Conservation (phyloP, 1,284 basidiomycete species). For the Agroathelia rolfsii region DNA sequence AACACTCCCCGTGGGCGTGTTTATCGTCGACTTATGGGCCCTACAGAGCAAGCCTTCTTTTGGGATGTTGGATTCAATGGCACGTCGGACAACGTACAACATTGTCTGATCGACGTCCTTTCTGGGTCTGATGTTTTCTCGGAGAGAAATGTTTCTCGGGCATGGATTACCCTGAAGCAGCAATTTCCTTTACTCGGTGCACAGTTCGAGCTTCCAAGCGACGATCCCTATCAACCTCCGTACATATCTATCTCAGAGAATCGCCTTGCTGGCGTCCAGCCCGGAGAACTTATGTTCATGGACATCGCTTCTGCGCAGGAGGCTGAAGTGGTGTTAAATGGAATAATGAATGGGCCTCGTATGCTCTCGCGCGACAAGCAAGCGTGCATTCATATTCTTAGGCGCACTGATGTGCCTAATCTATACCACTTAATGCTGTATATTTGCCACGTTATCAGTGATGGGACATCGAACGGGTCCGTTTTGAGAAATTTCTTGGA, state of each 20-base stretch:
- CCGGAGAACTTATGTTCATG: slow-evolving; percentile 1
- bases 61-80: slow-evolving; percentile 33
- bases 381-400: slow-evolving; percentile 29
- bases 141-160: slow-evolving; percentile 23
- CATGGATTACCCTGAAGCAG: slow-evolving; percentile 35
- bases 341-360: slow-evolving; percentile 23
- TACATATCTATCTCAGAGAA: slow-evolving; percentile 15
- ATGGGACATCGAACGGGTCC: slow-evolving; percentile 34
- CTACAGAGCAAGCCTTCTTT: slow-evolving; percentile 34
- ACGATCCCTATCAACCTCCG: too few relatives aligned
- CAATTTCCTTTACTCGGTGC: slow-evolving; percentile 38
- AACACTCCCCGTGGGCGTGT: too few relatives aligned
- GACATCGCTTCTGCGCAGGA: slow-evolving; percentile 10
- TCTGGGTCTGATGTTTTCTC: too few relatives aligned
- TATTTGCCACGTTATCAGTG: slow-evolving; percentile 36
- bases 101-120: slow-evolving; percentile 22
- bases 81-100: slow-evolving; percentile 33
- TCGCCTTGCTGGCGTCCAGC: slow-evolving; percentile 11
- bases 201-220: too few relatives aligned
- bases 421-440: slow-evolving; percentile 32
- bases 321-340: slow-evolving; percentile 16
- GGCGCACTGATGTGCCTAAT: slow-evolving; percentile 21
- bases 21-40: slow-evolving; percentile 32
- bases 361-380: slow-evolving; percentile 28
- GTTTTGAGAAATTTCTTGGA: slow-evolving; percentile 37